Base-by-base conservation (phyloP, 495 filamentous ascomycete species). In the Aspergillus kassunensis region DNA sequence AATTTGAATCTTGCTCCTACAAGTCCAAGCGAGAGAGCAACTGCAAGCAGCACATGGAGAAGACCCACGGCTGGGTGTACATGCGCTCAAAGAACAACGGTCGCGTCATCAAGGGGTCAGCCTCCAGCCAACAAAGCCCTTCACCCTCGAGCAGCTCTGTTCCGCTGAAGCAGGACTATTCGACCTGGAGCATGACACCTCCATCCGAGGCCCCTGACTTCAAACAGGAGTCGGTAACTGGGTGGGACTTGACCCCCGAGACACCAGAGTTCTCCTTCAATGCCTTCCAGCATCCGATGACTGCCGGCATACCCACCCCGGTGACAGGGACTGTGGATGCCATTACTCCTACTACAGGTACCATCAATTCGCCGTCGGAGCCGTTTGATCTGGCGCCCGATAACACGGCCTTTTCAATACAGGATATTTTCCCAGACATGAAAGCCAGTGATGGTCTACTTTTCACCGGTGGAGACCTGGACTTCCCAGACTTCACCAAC, bases 11-110 rank as follows among this genome's bases (percentile, higher is more conserved):
- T 16, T 98, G 93, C 79, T 81, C 87, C 0, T 98, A 97, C 71
- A 83, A 89, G 60, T 96, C 91, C 36, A 97, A 96, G 76, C 86
- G 93, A 23, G 88, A 96, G 73, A 93, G 88, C 67, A 98, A 98
- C 71, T 95, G 90, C 81, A 97, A 97, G 69, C 93, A 98, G 69
- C 93, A 98, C 70, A 98, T 98, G 93, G 93, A 98, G 74, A 98
- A 97, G 67, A 85, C 90, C 0, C 93, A 98, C 61, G 84, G 84
- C 36, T 97, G 90, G 84, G 75, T 77, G 4, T 98, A 98, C 56
- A 81, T 88, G 55, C 87, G 93, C 31, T 90, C 89, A 43, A 96
- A 96, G 80, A 90, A 86, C 71, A 96, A 95, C 57, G 85, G 84
- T 35, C 39, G 54, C 19, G 53, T 34, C 24, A 55, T 53, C 41